Evolutionary conservation across 2,329 filamentous ascomycete genomes (phyloP), one percentile per base, ranked within the genome.

Genomic region (Diaporthe vaccinii): DNA sequence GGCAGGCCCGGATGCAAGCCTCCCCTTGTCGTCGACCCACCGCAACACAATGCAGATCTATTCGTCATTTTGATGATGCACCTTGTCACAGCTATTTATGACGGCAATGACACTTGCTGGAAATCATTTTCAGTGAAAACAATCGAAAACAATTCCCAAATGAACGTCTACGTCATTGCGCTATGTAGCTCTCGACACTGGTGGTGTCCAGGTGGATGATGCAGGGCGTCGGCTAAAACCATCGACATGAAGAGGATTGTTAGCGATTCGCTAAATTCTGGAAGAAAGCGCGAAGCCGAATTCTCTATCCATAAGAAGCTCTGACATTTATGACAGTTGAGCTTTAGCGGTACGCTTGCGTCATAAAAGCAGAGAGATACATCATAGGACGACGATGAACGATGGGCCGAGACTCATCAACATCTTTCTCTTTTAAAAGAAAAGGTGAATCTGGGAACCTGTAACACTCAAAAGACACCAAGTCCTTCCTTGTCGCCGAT

Each of bases 1-100:
- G 61, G 61, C 41, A 46, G 17, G 9, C 17, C 28, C 61, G 61
- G 61, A 34, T 65, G 41, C 25, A 6, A n/a, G 15, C 41, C 15
- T 49, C 61, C 61, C n/a, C 61, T 34, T 15, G 61, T 9, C 3
- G 10, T 49, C 28, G 61, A n/a, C 61, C 61, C 61, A 34, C 61
- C 25, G 39, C 41, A 28, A 46, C 25, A 28, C 41, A 17, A n/a
- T 65, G 61, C 28, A 65, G 61, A 65, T 49, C 61, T 46, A 49
- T 34, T 65, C 61, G 61, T 65, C 41, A 65, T 65, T 65, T 65
- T 65, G 61, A 65, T 41, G 61, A 65, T 8, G 22, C 25, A 0
- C 17, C 25, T 22, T 20, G 28, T 46, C 41, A 49, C 4, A n/a
- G 25, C 17, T 28, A 0, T 46, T 49, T n/a, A n/a, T 31, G 59